Evolutionary conservation across 2,329 filamentous ascomycete species (phyloP).

Genomic region (Aurifilum marmelostoma): DNA sequence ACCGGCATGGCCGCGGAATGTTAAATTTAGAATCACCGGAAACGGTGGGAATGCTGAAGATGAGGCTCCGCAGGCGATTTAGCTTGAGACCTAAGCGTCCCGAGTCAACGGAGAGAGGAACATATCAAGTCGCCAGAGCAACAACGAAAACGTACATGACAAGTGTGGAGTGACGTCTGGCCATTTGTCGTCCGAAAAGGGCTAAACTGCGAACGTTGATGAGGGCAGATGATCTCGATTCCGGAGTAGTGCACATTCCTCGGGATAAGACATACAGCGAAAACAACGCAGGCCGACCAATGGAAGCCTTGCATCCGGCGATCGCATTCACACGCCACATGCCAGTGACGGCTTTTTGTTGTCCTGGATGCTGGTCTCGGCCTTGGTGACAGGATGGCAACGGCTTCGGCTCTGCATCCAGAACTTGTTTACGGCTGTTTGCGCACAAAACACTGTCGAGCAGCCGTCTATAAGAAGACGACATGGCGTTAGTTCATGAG

Average conservation of each 20-base stretch:
- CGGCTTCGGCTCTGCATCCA: background rate
- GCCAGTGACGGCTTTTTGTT: slow-evolving; percentile 2
- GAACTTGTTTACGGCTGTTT: background rate
- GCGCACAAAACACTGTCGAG: background rate
- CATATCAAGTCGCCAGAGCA: background rate
- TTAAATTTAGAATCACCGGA: background rate
- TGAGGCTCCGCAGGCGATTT: background rate
- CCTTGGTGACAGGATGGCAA: background rate
- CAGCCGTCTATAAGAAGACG: background rate
- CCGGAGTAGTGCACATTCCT: background rate
- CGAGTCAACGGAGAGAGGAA: background rate
- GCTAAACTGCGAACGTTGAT: background rate
- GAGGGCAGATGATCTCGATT: background rate
- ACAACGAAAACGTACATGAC: background rate
- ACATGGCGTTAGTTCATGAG: background rate
- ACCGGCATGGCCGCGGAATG: background rate
- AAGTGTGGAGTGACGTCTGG: background rate
- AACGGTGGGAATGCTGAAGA: background rate
- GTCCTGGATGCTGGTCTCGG: background rate
- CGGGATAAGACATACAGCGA: background rate
- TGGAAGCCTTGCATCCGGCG: background rate
- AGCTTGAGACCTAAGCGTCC: background rate
- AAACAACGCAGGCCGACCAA: background rate
- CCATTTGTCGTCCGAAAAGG: background rate
- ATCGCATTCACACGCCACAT: background rate